Base-by-base conservation (phyloP, 768 basidiomycete genomes). In the Amanita subjunquillea region DNA sequence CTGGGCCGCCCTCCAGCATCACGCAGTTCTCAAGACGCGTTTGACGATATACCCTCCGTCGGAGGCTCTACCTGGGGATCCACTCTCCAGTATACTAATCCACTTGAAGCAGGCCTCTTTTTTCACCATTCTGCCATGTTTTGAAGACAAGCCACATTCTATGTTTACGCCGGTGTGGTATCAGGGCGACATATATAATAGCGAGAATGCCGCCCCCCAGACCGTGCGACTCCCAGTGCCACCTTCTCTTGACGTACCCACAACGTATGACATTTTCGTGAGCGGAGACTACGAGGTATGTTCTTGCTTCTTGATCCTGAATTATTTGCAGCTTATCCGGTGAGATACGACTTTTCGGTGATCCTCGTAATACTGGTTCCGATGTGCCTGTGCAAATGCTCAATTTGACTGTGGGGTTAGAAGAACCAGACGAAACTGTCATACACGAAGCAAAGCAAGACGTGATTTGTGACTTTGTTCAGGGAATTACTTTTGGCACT, bases 1-100 rank as follows among this genome's bases (percentile, higher is more conserved):
- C 10, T 93, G 91, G 91, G 85, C 90, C 22, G 83, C 79, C 20
- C 67, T 93, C 15, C 91, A 95, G 64, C 87, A 91, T 59, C 82
- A 91, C 59, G 74, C 78, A 6, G 67, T 91, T 29, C 72, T 93
- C 15, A 81, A 78, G 34, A 78, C 85, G 0, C 77, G 74, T 8
- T 54, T 93, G 4, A 82, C 76, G 2, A 55, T 92, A 15, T 66
- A 72, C 46, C 80, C 83, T 9, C 77, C 77, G 13, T 25, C 17
- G 17, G 17, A 17, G 17, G 17, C 13, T 37, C 53, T 30, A 54
- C 59, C 43, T 34, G 25, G 20, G 6, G 29, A 51, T 6, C 49
- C 52, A 10, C 82, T 8, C 10, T 40, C 85, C 3, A 64, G 73
- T 10, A 67, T 92, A 43, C 69, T 73, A 2, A 69, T 88, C 1